phyloP scores from a whole-genome alignment of 495 filamentous ascomycete genomes.

The Hypoxylon crocopeplum region DNA sequence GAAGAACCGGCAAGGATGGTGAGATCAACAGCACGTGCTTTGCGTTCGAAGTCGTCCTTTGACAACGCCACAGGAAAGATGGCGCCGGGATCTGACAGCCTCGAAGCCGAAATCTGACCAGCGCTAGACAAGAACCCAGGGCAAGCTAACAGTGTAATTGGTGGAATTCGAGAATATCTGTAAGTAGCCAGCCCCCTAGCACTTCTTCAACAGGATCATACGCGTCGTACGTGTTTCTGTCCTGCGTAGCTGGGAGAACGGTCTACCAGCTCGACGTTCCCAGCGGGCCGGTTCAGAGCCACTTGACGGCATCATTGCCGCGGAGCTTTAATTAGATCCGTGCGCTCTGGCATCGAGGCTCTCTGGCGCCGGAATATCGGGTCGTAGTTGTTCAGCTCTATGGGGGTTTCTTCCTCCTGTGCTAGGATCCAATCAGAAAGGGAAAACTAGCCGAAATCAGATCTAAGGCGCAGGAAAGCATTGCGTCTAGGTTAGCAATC shows the following conservation, averaged over 20 bases:
- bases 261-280: conserved; percentile 4
- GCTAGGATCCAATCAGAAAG: not conserved
- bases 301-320: not conserved
- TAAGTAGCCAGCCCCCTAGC: not conserved
- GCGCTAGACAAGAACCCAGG: not conserved
- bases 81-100: conserved; percentile 2
- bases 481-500: too few species aligned
- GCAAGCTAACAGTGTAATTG: not conserved
- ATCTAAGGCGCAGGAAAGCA: too few species aligned
- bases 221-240: too few species aligned
- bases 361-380: conserved; percentile 14
- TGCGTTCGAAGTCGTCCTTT: not conserved
- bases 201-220: conserved; percentile 10
- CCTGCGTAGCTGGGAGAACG: conserved; percentile 21
- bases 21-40: conserved; percentile 8
- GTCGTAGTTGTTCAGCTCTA: not conserved
- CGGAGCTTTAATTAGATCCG: conserved; percentile 9
- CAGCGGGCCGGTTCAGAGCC: conserved; percentile 15
- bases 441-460: not conserved
- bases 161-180: conserved; percentile 5
- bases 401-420: not conserved
- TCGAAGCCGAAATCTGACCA: conserved; percentile 1
- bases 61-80: not conserved
- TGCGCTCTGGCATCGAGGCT: not conserved
- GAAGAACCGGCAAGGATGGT: conserved; percentile 7